Conservation (phyloP, 495 filamentous ascomycete species). For the Neurospora cerealis region DNA sequence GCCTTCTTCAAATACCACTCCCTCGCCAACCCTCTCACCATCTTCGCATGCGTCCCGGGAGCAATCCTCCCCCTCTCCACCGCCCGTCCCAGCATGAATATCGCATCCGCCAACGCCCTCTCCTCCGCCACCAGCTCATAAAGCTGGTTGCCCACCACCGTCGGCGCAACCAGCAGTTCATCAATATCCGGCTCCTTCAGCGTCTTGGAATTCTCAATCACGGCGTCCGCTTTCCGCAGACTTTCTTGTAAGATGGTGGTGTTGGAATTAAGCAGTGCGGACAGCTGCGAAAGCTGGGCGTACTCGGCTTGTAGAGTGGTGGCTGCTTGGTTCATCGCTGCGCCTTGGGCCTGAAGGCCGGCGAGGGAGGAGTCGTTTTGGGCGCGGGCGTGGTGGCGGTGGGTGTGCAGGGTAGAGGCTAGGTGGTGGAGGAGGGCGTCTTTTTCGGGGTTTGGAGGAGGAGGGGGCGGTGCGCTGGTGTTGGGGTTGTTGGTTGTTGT, state of each 20-base stretch:
- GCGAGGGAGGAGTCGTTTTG: slow-evolving; percentile 62
- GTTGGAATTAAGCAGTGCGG: slow-evolving; percentile 62
- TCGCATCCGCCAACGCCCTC: slow-evolving; percentile 67
- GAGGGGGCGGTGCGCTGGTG: slow-evolving; percentile 42
- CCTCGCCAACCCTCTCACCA: slow-evolving; percentile 70
- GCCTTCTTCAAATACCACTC: slow-evolving; percentile 90
- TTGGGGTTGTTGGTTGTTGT: slow-evolving; percentile 37
- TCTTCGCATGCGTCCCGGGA: slow-evolving; percentile 73
- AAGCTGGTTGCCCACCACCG: slow-evolving; percentile 84
- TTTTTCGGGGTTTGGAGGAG: slow-evolving; percentile 88
- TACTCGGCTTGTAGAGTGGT: slow-evolving; percentile 61
- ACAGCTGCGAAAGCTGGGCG: slow-evolving; percentile 55
- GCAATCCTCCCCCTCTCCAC: slow-evolving; percentile 72
- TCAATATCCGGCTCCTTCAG: slow-evolving; percentile 54
- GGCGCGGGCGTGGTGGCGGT: slow-evolving; percentile 50
- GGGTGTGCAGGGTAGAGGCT: slow-evolving; percentile 53
- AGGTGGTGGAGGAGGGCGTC: slow-evolving; percentile 75
- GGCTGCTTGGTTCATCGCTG: slow-evolving; percentile 60
- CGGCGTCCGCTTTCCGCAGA: slow-evolving; percentile 66
- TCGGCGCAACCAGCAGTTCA: slow-evolving; percentile 85
- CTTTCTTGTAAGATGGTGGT: slow-evolving; percentile 65
- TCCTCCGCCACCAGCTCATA: slow-evolving; percentile 85
- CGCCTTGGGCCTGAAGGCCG: slow-evolving; percentile 68
- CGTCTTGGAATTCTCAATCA: slow-evolving; percentile 56
- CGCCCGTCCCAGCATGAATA: slow-evolving; percentile 74